Evolutionary conservation across 2,329 filamentous ascomycete genomes (phyloP).

Genomic region (Trichoderma hamatum): DNA sequence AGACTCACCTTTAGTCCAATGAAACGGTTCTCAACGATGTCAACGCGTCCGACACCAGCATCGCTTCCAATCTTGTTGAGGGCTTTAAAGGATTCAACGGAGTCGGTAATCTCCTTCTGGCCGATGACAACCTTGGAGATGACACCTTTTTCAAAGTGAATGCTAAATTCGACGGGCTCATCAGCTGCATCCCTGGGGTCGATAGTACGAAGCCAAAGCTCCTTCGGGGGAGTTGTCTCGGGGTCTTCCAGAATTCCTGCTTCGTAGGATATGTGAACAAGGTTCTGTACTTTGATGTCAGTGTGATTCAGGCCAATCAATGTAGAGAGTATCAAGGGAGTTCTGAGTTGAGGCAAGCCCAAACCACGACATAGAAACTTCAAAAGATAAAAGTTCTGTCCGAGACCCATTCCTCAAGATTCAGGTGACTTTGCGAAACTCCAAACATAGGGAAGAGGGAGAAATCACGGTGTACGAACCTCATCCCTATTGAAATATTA

Average conservation of each 20-base stretch:
- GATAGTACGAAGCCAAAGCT: slow-evolving; percentile 70
- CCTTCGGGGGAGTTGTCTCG: slow-evolving; percentile 60
- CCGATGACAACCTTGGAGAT: slow-evolving; percentile 60
- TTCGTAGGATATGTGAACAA: slow-evolving; percentile 60
- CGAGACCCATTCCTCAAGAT: too few relatives aligned
- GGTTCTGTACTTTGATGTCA: slow-evolving; percentile 17
- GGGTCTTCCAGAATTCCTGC: slow-evolving; percentile 68
- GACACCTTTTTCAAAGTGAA: slow-evolving; percentile 39
- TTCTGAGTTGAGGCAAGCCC: too few relatives aligned
- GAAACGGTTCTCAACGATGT: neutral
- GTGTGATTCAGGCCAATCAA: neutral
- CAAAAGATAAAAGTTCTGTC: too few relatives aligned
- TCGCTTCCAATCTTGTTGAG: slow-evolving; percentile 36
- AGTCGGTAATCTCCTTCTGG: neutral
- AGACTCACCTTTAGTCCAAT: too few relatives aligned
- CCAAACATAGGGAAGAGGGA: neutral
- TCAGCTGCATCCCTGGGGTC: neutral
- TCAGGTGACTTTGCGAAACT: too few relatives aligned
- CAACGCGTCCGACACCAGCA: slow-evolving; percentile 40
- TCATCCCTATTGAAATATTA: slow-evolving; percentile 25
- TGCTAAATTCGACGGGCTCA: neutral
- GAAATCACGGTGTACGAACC: neutral
- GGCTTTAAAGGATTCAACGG: slow-evolving; percentile 53
- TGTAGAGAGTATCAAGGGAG: too few relatives aligned
- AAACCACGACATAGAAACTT: too few relatives aligned